Evolutionary conservation across 2,329 filamentous ascomycete species (phyloP).

Genomic region (Cladosporium sp.): DNA sequence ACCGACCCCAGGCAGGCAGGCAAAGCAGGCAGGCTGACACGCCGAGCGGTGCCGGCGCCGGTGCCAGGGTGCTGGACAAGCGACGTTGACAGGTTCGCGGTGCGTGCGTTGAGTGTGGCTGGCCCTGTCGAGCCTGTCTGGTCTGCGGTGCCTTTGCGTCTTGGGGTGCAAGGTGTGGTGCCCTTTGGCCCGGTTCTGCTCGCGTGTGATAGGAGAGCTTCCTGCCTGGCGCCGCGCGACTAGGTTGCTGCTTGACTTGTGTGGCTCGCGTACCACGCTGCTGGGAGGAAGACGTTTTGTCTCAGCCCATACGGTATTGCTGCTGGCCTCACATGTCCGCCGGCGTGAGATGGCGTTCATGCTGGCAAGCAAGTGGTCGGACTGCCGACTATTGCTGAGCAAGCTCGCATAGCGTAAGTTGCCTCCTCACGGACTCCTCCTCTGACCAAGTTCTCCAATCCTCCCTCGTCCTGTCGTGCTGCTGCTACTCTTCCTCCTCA

Average conservation of each 20-base stretch:
- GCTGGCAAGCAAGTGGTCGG: too few relatives aligned
- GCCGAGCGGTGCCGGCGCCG: constrained; percentile 7
- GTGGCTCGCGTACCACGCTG: constrained; percentile 1
- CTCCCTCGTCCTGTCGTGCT: neutral
- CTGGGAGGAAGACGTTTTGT: constrained; percentile 2
- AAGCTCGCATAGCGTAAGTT: constrained; percentile 8
- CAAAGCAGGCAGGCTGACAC: constrained; percentile 12
- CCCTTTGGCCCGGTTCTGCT: constrained; percentile 5
- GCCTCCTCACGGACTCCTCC: neutral
- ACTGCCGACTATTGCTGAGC: neutral
- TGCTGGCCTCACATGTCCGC: neutral
- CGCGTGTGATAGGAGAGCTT: constrained; percentile 5
- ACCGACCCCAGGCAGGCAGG: too few relatives aligned
- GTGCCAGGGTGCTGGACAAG: constrained; percentile 10
- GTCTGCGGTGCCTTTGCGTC: constrained; percentile 5
- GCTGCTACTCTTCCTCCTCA: neutral
- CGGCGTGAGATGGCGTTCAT: too few relatives aligned
- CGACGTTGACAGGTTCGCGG: constrained; percentile 7
- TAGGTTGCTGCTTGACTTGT: neutral
- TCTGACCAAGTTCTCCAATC: neutral
- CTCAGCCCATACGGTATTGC: constrained; percentile 1
- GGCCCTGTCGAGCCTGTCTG: neutral
- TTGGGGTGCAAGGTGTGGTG: too few relatives aligned
- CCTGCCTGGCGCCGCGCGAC: neutral
- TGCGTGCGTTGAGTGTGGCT: constrained; percentile 7